A percentile compares a stretch with the other conserved stretches of the same genome.
phyloP scores from a whole-genome alignment of 257 asterid species.

The Apocynum venetum region DNA sequence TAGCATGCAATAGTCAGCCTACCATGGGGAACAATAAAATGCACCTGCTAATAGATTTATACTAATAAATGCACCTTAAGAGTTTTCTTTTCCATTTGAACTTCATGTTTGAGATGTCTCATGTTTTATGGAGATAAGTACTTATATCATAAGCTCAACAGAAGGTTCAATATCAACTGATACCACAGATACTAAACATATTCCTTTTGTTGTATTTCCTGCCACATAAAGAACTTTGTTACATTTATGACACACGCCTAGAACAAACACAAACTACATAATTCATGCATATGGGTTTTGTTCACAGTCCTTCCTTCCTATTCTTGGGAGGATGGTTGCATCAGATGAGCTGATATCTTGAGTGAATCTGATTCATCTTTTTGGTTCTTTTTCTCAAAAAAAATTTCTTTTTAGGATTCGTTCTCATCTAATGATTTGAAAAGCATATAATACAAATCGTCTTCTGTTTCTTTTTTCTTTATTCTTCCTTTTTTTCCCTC shows the following conservation, averaged over 20 bases:
- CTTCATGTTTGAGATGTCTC: not conserved
- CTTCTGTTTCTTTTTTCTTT: too few relatives aligned
- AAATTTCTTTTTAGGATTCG: too few relatives aligned
- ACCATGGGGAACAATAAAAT: too few relatives aligned
- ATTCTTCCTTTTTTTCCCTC: too few relatives aligned
- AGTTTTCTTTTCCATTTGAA: not conserved
- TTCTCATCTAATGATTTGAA: too few relatives aligned
- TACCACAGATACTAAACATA: not conserved
- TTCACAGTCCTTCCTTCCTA: not conserved
- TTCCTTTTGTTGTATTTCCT: too few relatives aligned
- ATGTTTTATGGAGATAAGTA: not conserved
- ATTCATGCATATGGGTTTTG: not conserved
- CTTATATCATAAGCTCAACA: not conserved
- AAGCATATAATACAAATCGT: too few relatives aligned
- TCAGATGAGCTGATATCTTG: not conserved
- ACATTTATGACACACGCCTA: not conserved
- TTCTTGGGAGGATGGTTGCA: not conserved
- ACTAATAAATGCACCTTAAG: not conserved
- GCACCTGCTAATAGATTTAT: too few relatives aligned
- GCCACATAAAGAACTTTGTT: not conserved
- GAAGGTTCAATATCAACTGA: too few relatives aligned
- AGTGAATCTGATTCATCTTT: not conserved
- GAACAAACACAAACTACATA: not conserved
- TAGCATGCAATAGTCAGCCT: too few relatives aligned
- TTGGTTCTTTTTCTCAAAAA: slow-evolving; percentile 11